phyloP scores from a whole-genome alignment of 768 basidiomycete genomes.

The Neoboletus magnificus region DNA sequence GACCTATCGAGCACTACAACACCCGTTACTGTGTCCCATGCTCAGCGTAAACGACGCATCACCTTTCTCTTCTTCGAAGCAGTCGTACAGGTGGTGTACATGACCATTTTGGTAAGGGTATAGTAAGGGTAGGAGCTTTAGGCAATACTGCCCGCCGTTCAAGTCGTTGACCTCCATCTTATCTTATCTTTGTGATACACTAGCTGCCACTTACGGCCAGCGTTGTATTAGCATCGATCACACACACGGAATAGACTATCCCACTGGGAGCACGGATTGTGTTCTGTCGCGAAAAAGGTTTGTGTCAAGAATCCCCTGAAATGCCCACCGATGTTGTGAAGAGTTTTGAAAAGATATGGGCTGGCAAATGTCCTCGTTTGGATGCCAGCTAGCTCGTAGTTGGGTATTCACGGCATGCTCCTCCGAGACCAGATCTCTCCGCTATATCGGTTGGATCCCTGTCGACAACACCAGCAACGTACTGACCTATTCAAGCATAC shows the following conservation, averaged over 20 bases:
- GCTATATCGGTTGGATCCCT: not conserved
- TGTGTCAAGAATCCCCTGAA: not conserved
- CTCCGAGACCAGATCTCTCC: not conserved
- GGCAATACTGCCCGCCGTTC: not conserved
- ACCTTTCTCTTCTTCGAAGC: conserved; percentile 89
- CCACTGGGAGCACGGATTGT: not conserved
- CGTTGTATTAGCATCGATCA: not conserved
- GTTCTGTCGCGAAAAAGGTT: not conserved
- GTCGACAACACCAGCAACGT: not conserved
- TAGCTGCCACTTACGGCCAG: not conserved
- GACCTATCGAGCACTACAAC: conserved; percentile 51
- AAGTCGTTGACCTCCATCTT: not conserved
- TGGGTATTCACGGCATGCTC: too few species aligned
- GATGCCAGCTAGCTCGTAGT: too few species aligned
- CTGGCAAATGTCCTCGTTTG: too few species aligned
- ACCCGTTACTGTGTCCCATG: conserved; percentile 64
- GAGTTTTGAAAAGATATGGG: too few species aligned
- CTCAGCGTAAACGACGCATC: conserved; percentile 80
- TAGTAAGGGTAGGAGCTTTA: conserved; percentile 4
- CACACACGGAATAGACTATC: not conserved
- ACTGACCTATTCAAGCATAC: not conserved
- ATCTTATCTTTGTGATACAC: conserved; percentile 3
- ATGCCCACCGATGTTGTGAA: not conserved
- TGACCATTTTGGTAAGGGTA: conserved; percentile 77
- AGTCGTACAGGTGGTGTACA: conserved; percentile 77